Conservation (phyloP, 2,329 filamentous ascomycete genomes). For the Botrytis cinerea region DNA sequence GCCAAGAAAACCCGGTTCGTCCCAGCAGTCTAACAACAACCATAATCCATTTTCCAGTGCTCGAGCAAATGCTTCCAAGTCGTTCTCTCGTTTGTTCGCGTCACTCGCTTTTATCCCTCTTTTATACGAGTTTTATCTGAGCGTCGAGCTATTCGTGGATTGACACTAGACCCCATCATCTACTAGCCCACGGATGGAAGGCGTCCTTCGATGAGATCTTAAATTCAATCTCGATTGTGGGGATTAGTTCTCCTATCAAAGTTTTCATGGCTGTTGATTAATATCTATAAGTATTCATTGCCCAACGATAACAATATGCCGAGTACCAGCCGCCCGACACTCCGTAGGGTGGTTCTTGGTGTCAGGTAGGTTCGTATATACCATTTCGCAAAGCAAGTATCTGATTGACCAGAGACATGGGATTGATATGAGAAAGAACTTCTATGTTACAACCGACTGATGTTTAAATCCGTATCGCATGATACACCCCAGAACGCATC, state of each 20-base stretch:
- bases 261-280: not conserved
- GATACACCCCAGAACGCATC: not conserved
- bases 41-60: not conserved
- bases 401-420: too few species aligned
- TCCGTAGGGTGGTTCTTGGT: not conserved
- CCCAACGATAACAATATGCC: not conserved
- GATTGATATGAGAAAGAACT: not conserved
- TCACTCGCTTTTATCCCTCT: not conserved
- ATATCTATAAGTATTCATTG: not conserved
- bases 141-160: not conserved
- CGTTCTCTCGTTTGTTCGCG: not conserved
- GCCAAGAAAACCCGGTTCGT: not conserved
- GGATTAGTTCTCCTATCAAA: not conserved
- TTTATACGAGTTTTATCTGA: not conserved
- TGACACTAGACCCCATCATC: not conserved
- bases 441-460: not conserved
- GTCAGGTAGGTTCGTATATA: not conserved
- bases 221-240: not conserved
- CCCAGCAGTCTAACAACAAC: not conserved
- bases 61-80: not conserved
- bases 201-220: not conserved
- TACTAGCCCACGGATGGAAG: not conserved
- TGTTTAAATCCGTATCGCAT: not conserved
- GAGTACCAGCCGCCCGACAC: not conserved
- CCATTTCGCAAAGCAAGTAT: not conserved